A percentile compares a stretch with the other conserved stretches of the same genome.
Conservation (phyloP, 352 stramenopile species). For the Phytophthora cryptogea region DNA sequence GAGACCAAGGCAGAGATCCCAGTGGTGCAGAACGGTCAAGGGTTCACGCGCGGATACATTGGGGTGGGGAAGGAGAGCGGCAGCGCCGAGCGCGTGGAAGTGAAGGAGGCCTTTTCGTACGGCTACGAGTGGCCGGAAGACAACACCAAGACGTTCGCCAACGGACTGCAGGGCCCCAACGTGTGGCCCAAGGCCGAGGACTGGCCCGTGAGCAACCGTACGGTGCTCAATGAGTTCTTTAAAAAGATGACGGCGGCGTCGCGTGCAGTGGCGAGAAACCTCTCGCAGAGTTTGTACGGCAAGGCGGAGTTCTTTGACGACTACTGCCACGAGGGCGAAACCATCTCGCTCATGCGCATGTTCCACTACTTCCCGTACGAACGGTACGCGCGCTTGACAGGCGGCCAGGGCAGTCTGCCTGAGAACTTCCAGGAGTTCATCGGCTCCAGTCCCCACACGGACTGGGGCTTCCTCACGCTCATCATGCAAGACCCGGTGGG, state of each 20-base stretch:
- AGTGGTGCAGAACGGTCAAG: constrained; percentile 62
- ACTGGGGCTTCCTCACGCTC: constrained; percentile 86
- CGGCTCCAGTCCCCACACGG: constrained; percentile 82
- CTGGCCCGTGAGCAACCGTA: constrained; percentile 41
- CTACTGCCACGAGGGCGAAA: constrained; percentile 68
- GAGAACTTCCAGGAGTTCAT: constrained; percentile 69
- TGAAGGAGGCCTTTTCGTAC: constrained; percentile 87
- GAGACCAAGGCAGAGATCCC: constrained; percentile 59
- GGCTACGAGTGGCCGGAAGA: constrained; percentile 67
- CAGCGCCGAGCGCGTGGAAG: constrained; percentile 75
- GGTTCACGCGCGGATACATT: constrained; percentile 83
- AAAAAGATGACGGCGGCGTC: constrained; percentile 56
- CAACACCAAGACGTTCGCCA: constrained; percentile 36
- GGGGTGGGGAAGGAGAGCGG: constrained; percentile 80
- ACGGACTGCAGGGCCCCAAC: constrained; percentile 72
- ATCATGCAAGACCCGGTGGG: constrained; percentile 80
- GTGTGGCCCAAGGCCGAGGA: constrained; percentile 56
- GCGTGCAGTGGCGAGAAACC: constrained; percentile 46
- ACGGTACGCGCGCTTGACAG: constrained; percentile 43
- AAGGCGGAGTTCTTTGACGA: constrained; percentile 56
- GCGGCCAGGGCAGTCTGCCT: constrained; percentile 23
- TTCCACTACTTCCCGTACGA: constrained; percentile 89
- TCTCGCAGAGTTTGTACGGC: constrained; percentile 61
- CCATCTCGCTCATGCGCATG: constrained; percentile 85
- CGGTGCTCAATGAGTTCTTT: constrained; percentile 64